These are phyloP conservation scores for Sabuloglossum arenarium DNA, from an alignment of 495 filamentous ascomycete genomes.

Conservation along the genomic window DNA sequence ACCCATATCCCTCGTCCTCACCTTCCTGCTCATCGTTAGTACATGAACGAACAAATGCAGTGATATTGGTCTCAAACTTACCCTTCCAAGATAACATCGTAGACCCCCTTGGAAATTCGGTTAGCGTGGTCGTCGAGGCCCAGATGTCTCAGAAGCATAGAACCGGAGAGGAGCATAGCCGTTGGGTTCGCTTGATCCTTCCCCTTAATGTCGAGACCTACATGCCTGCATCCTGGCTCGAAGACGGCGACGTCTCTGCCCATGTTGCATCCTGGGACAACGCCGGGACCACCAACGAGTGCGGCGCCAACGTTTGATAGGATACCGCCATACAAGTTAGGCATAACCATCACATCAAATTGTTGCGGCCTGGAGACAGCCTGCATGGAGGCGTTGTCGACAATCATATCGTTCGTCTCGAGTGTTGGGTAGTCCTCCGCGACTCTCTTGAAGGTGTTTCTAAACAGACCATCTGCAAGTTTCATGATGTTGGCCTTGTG, in stretches of 20 bases:
- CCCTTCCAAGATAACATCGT: constrained; percentile 89
- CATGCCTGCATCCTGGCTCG: constrained; percentile 95
- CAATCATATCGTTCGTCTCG: constrained; percentile 96
- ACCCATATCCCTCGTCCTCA: constrained; percentile 86
- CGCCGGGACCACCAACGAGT: constrained; percentile 91
- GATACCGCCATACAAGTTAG: constrained; percentile 96
- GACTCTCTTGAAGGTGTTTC: constrained; percentile 83
- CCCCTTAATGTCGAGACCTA: constrained; percentile 96
- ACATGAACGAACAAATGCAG: neutral
- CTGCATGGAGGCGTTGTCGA: constrained; percentile 99
- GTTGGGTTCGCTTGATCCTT: constrained; percentile 98
- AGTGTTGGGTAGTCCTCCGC: constrained; percentile 85
- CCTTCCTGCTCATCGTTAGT: constrained; percentile 30
- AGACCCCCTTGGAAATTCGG: constrained; percentile 91
- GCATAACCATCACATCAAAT: constrained; percentile 99
- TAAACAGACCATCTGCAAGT: constrained; percentile 94
- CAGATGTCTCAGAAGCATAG: constrained; percentile 91
- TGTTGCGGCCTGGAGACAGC: constrained; percentile 89
- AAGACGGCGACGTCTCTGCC: constrained; percentile 95
- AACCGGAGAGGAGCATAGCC: constrained; percentile 78
- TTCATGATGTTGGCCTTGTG: constrained; percentile 99
- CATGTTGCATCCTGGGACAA: constrained; percentile 98
- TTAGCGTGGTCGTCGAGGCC: constrained; percentile 95
- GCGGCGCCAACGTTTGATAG: constrained; percentile 97
- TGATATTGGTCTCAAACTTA: constrained; percentile 25